Evolutionary conservation across 306 rosid species (phyloP).

Genomic region (Dryas drummondii): DNA sequence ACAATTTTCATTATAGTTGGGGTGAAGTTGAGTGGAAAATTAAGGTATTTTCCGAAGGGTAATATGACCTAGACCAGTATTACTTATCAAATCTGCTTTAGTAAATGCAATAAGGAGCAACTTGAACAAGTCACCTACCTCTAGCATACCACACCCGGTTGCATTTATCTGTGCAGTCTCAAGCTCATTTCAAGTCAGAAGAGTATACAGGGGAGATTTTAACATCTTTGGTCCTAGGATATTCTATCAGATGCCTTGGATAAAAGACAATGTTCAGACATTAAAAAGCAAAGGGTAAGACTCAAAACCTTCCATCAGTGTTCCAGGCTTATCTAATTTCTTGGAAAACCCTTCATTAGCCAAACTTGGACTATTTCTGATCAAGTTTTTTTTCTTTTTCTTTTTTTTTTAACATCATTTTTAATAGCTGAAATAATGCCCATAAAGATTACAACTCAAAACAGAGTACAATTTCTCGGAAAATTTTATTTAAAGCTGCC

Average conservation of each 20-base stretch:
- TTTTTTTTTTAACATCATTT: no score
- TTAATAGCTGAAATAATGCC: no score
- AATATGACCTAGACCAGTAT: no score
- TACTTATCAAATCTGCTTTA: background rate
- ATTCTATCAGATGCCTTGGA: slow-evolving; percentile 77
- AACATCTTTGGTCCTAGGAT: slow-evolving; percentile 49
- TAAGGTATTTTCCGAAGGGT: no score
- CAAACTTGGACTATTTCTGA: no score
- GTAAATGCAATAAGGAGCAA: background rate
- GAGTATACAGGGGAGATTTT: slow-evolving; percentile 66
- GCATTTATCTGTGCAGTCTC: slow-evolving; percentile 89
- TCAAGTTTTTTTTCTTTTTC: no score
- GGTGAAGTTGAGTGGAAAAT: no score
- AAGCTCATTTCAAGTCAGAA: slow-evolving; percentile 87
- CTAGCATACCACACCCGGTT: slow-evolving; percentile 57
- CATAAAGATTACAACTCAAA: no score
- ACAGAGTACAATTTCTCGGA: no score
- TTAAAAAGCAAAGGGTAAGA: background rate
- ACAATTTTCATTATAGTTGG: no score
- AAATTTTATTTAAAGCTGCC: no score
- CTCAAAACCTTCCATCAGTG: background rate
- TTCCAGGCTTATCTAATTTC: background rate
- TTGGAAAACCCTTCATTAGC: no score
- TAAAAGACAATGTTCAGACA: slow-evolving; percentile 8
- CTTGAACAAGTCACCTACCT: slow-evolving; percentile 43